These are phyloP conservation scores for Apiospora marii DNA, from an alignment of 2,329 filamentous ascomycete species.

Conservation along the genomic window DNA sequence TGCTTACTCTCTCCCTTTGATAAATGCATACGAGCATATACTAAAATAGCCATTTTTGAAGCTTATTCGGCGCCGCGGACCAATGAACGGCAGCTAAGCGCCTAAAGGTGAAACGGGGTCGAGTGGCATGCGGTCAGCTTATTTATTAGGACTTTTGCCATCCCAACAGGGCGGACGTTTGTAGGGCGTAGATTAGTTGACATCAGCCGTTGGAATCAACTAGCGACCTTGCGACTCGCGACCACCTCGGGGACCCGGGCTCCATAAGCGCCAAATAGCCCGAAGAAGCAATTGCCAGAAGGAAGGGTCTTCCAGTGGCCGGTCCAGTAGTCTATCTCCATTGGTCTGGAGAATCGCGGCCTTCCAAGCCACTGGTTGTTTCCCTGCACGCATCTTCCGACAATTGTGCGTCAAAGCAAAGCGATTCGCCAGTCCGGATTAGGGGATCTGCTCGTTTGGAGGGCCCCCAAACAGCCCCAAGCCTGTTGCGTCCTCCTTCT, in stretches of 20 bases:
- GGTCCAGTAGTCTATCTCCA: neutral
- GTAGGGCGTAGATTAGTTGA: neutral
- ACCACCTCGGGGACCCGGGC: neutral
- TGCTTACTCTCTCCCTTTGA: neutral
- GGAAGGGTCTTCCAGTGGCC: neutral
- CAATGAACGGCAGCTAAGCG: neutral
- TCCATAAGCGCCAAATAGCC: neutral
- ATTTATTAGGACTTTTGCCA: neutral
- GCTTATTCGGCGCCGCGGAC: neutral
- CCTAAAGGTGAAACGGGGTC: neutral
- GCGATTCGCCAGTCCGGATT: conserved; percentile 11
- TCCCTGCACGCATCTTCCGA: neutral
- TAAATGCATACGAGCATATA: neutral
- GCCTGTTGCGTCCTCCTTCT: neutral
- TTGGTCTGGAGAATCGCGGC: neutral
- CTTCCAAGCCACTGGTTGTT: neutral
- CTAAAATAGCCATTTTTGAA: neutral
- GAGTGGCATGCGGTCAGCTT: neutral
- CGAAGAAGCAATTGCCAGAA: neutral
- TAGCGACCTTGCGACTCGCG: neutral
- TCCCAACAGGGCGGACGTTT: neutral
- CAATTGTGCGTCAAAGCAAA: neutral
- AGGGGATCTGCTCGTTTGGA: neutral
- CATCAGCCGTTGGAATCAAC: neutral
- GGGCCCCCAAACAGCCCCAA: neutral